Evolutionary conservation across 345 rosid genomes (phyloP), one percentile per base, ranked within the genome.

Genomic region (Eucalyptus pauciflora): DNA sequence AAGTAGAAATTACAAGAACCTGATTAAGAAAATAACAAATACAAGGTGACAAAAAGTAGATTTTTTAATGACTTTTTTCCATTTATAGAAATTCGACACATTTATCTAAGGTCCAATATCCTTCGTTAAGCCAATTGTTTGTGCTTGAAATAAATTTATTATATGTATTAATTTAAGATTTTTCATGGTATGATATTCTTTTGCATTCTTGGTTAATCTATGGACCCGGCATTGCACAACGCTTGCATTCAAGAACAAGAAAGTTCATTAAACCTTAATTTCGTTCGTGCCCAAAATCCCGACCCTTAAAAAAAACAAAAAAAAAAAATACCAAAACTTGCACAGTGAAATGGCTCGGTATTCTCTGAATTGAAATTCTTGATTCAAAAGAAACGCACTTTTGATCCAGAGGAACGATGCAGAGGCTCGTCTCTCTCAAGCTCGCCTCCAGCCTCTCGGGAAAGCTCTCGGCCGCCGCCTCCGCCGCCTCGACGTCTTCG

Each of bases 181-280:
- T 12, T 62, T 60, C 0, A 13, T 52, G 9, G 0, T 52, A 18
- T 0, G 7, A 52, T 17, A 17, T 18, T 71, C 2, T 27, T 12
- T 62, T 60, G 31, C 67, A 27, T 60, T 27, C 31, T 27, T 7
- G 25, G 27, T 60, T 13, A 6, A 27, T 62, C 12, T 27, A 13
- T 29, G 8, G 29, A 13, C 4, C 8, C 15, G 7, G 58, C 58
- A 54, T 54, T 20, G 25, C 58, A 7, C 58, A 12, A 25, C 12
- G 67, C 69, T 60, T 29, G 3, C 71, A 29, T 64, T 64, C 76
- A 64, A 64, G 37, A n/a, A 64, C n/a, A n/a, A 64, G 7, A 7
- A 64, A n/a, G 17, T n/a, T 64, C 18, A 8, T n/a, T 7, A 64
- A 64, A n/a, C 71, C 71, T 29, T 31, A 4, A 29, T 6, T 64